Evolutionary conservation across 2,329 filamentous ascomycete species (phyloP), one percentile per base, ranked within the genome.

Genomic region (Drechmeria coniospora): DNA sequence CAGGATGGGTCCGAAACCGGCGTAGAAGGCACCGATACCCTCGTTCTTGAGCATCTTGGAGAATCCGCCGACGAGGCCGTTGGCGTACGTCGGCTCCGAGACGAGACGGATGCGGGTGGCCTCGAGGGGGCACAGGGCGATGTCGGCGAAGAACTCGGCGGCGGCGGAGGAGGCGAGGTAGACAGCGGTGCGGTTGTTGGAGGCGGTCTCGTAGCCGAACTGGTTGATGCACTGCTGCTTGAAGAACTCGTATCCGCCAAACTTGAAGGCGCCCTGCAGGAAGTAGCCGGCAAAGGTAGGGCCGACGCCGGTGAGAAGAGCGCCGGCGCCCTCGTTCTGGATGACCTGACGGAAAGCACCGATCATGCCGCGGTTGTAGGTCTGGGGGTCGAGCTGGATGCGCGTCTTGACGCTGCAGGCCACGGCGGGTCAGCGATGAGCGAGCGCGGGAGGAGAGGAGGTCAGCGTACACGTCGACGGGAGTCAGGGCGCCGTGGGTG

Each of bases 381-480:
- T 87, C 45, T 54, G 65, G 43, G 83, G 82, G 61, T 92, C 83
- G 56, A 92, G 80, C 69, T 92, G 83, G 59, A 92, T 92, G 61
- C 81, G 75, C 49, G 83, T 92, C 76, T 92, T 92, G 70, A 92
- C 81, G 62, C 82, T 92, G 54, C 40, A 23, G 14, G 17, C 13
- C 15, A 19, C 8, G 20, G 8, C 3, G 13, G 4, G 28, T 37
- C 15, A 32, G 29, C n/a, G n/a, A n/a, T n/a, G 18, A 20, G 18
- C 25, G 16, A 10, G 11, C 11, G 6, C n/a, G 5, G 14, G 16
- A 7, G 16, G 15, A 2, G 10, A 13, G n/a, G 15, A 21, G 5
- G 25, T n/a, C n/a, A n/a, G 81, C 87, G 61, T 90, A 95, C 87
- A 98, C 90, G 80, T 98, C 90, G 60, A 98, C 84, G 53, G 90